These are phyloP conservation scores for Trichoderma polysporum DNA, from an alignment of 2,329 filamentous ascomycete genomes.

Conservation along the genomic window DNA sequence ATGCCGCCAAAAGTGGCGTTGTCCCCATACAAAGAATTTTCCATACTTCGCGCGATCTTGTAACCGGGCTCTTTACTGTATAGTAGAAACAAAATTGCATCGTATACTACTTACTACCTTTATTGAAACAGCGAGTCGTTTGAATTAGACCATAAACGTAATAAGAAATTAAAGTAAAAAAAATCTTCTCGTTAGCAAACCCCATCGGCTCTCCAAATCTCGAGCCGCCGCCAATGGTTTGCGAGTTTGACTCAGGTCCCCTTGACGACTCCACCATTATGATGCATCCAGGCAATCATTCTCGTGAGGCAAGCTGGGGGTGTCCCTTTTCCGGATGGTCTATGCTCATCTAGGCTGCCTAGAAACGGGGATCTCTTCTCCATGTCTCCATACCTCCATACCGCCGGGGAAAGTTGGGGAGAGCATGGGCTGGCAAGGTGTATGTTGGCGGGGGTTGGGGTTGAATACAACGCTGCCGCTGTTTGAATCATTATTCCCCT, in stretches of 20 bases:
- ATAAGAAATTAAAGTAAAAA: background rate
- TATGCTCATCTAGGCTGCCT: slow-evolving; percentile 10
- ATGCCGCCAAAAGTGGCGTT: slow-evolving; percentile 10
- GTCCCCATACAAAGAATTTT: background rate
- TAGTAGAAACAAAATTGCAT: background rate
- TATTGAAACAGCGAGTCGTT: background rate
- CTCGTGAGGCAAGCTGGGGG: background rate
- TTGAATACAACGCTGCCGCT: slow-evolving; percentile 3
- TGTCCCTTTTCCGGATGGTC: background rate
- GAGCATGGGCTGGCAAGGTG: background rate
- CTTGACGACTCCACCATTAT: slow-evolving; percentile 5
- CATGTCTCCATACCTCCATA: slow-evolving; percentile 6
- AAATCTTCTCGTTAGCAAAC: slow-evolving; percentile 6
- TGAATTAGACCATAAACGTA: background rate
- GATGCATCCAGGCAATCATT: background rate
- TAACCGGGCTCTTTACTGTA: background rate
- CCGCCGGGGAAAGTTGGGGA: slow-evolving; percentile 18
- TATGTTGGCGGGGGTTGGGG: slow-evolving; percentile 1
- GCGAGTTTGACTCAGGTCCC: slow-evolving; percentile 3
- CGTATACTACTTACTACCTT: background rate
- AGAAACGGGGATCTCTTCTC: slow-evolving; percentile 18
- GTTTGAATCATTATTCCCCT: background rate
- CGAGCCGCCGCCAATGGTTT: background rate
- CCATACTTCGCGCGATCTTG: background rate
- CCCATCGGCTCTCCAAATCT: background rate